Base-by-base conservation (phyloP, 1,284 basidiomycete genomes). In the Ganoderma leucocontextum region DNA sequence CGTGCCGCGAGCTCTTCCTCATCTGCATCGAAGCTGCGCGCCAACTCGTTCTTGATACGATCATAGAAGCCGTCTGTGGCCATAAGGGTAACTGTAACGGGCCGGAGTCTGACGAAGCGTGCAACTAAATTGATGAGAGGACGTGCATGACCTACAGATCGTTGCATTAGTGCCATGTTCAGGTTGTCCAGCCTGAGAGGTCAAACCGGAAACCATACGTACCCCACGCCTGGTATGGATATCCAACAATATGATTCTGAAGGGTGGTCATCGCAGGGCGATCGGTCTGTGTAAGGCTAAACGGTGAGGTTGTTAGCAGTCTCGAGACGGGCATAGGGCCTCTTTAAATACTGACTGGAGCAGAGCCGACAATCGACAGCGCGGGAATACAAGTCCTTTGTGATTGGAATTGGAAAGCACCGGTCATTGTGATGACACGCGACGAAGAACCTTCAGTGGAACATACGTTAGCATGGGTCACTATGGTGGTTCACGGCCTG, bases 81-180 rank as follows among this genome's bases (percentile, higher is more conserved):
- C 41, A 77, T 65, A 17, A 77, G 47, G 1, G 76, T 77, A 29
- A 76, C 69, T 19, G 58, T n/a, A 13, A 73, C 62, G 2, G 67
- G 64, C 0, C 69, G 68, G 9, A 73, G 58, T 66, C 72, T 69
- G n/a, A 74, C 72, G 13, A 75, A 38, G 4, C 70, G 69, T 2
- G 73, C 72, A 5, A 63, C 55, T 1, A 77, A 67, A 25, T 65
- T 63, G 62, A 70, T 68, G 10, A 76, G 60, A 6, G 76, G 74
- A 19, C 76, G 70, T 2, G 65, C 63, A 38, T 77, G 76, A 7
- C 76, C 76, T 76, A 38, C n/a, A 63, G 5, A 29, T 36, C 1
- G 55, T 22, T n/a, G 55, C 10, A 19, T 60, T 2, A 60, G 38
- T 25, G 58, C 12, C 12, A 39, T 12, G 19, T 7, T 36, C 41